A percentile compares a stretch with the other conserved stretches of the same genome.
Conservation (phyloP, 106 monocot species). For the Dendrobium nobile region DNA sequence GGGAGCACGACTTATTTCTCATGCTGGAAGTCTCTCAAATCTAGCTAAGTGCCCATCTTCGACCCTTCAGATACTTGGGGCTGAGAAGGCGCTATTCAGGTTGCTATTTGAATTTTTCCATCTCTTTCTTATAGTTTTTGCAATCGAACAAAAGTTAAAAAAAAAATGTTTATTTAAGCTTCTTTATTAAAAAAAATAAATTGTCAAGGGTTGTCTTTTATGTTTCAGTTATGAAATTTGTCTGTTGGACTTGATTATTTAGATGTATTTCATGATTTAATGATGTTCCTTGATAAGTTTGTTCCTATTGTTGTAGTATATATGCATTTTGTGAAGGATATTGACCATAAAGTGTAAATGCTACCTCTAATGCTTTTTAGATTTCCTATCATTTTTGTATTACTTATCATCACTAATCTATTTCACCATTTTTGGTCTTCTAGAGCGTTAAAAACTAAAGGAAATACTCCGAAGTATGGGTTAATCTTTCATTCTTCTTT, state of each 20-base stretch:
- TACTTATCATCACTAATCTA: neutral
- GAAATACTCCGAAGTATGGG: slow-evolving; percentile 96
- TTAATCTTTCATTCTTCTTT: slow-evolving; percentile 97
- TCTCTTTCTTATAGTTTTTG: neutral
- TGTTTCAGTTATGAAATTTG: neutral
- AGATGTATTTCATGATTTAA: neutral
- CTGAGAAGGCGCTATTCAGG: slow-evolving; percentile 99
- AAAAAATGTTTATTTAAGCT: neutral
- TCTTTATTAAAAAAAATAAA: neutral
- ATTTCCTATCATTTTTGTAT: neutral
- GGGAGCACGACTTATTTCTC: slow-evolving; percentile 86
- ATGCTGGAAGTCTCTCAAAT: slow-evolving; percentile 92
- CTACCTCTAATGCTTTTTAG: neutral
- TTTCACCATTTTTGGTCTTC: neutral
- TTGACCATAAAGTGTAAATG: neutral
- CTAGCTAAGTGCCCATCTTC: slow-evolving; percentile 87
- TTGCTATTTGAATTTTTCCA: slow-evolving; percentile 6
- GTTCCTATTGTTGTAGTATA: neutral
- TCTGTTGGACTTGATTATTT: neutral
- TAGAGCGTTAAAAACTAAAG: slow-evolving; percentile 81
- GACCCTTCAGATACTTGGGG: slow-evolving; percentile 93
- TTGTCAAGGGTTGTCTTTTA: neutral
- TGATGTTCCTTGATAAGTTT: neutral
- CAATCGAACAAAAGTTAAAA: neutral
- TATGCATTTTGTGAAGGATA: neutral